A percentile compares a stretch with the other conserved stretches of the same genome.
These are phyloP conservation scores for Tulasnella sp. DNA, from an alignment of 768 basidiomycete species.

Conservation along the genomic window DNA sequence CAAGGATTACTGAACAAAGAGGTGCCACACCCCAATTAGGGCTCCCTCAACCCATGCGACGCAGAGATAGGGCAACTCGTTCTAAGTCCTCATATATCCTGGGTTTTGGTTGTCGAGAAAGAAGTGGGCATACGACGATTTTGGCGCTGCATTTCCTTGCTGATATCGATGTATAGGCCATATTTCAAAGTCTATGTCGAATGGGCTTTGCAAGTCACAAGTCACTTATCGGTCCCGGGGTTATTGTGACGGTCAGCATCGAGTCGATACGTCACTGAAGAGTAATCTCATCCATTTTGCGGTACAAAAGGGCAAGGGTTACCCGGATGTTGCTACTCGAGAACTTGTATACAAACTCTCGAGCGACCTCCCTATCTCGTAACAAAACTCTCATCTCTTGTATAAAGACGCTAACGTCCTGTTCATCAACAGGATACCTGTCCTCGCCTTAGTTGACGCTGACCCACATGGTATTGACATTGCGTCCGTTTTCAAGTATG, in stretches of 20 bases:
- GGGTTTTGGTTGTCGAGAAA: constrained; percentile 88
- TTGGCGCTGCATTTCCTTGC: not conserved
- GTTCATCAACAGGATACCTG: constrained; percentile 44
- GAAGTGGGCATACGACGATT: constrained; percentile 42
- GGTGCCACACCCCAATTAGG: constrained; percentile 32
- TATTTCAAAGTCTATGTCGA: constrained; percentile 79
- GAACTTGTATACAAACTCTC: constrained; percentile 67
- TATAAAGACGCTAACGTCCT: not conserved
- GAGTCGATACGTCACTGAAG: not conserved
- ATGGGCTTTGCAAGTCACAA: constrained; percentile 39
- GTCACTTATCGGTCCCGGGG: constrained; percentile 45
- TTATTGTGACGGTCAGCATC: constrained; percentile 59
- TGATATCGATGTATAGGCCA: constrained; percentile 44
- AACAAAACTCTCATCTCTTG: not conserved
- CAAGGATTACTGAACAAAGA: not conserved
- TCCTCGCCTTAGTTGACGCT: constrained; percentile 72
- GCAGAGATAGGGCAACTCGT: constrained; percentile 57
- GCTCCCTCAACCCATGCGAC: constrained; percentile 59
- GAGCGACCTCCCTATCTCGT: constrained; percentile 46
- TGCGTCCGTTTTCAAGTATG: constrained; percentile 72
- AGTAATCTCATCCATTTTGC: not conserved
- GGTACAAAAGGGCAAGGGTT: constrained; percentile 99
- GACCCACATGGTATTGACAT: constrained; percentile 93
- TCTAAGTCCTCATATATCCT: constrained; percentile 43
- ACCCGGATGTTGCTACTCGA: constrained; percentile 86